Base-by-base conservation (phyloP, 225 moss, liverwort and hornwort species). In the Rhytidiadelphus loreus region DNA sequence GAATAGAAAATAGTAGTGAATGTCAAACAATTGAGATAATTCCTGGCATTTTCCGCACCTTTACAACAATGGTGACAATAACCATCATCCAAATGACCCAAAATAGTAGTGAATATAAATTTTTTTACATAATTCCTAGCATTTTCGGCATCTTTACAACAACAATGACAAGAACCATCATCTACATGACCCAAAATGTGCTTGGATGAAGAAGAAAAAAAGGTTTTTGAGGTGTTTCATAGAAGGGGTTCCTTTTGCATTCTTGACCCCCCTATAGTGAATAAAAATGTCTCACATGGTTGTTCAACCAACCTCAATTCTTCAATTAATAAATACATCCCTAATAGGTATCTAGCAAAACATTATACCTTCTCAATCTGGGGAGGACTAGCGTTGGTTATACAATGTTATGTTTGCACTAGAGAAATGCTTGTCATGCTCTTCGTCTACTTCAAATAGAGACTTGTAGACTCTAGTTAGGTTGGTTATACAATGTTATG, bases 21-120 rank as follows among this genome's bases (percentile, higher is more conserved):
- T 72, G 28, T 72, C 6, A 9, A 72, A 28, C 44, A 72, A 28
- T 8, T 44, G 28, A 26, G 6, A 28, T 9, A 44, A 72, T 44
- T 43, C 2, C 0, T 13, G 6, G 5, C 15, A 8, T 41, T 23
- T 39, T 14, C 0, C 3, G 8, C 0, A 15, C 25, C 5, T 41
- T 8, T 41, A 70, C 8, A 41, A 8, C 6, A 2, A 2, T 70
- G 23, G 11, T 9, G 9, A n/a, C n/a, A n/a, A n/a, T n/a, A n/a
- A n/a, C n/a, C n/a, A n/a, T n/a, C n/a, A n/a, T n/a, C n/a, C n/a
- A n/a, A n/a, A n/a, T n/a, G n/a, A n/a, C n/a, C n/a, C n/a, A 26
- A 24, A 41, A 41, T 26, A 16, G 26, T 9, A 43, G 6, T 1
- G 3, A 71, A 26, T 71, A 43, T 71, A 8, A 8, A 71, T 16